Base-by-base conservation (phyloP, 2,329 filamentous ascomycete genomes). In the Ustulina deusta region DNA sequence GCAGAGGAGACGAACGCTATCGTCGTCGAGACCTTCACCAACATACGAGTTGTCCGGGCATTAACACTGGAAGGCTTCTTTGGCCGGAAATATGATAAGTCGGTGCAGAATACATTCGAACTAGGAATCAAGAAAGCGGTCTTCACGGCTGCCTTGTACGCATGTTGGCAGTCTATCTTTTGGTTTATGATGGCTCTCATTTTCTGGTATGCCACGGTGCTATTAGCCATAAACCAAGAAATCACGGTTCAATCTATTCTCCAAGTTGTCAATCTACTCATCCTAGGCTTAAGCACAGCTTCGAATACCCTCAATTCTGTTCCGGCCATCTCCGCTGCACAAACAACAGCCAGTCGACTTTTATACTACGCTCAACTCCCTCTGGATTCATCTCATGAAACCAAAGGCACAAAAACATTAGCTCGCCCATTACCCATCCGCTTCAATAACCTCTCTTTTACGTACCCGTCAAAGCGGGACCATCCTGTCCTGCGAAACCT, bases 271-370 rank as follows among this genome's bases (percentile, higher is more conserved):
- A 91, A 94, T 38, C 85, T 97, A 61, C 85, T 98, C 0, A 85
- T 97, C n/a, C 92, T 97, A 76, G 91, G 92, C 68, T 88, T 97
- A 63, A 89, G 90, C 11, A 93, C 91, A 11, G 88, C 92, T 1
- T 89, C 89, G 40, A 85, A 85, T 36, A 87, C 96, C 62, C 81
- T 97, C 20, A 85, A 87, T 55, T 90, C 90, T 74, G 88, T 98
- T 27, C 94, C 95, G 0, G 93, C 97, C 75, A 89, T 97, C 49
- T 90, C 89, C 13, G 88, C 90, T 17, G 89, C 93, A 0, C 89
- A 90, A 70, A 88, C 91, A 36, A 91, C 91, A 0, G 93, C 93
- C 0, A 85, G 87, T 0, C 88, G 91, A 29, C 85, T 98, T 17
- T 84, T 98, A 0, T 85, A 86, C 10, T 90, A 95, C 1, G 87